phyloP scores from a whole-genome alignment of 1,139 yeast genomes.

The Yamadazyma diospyri region DNA sequence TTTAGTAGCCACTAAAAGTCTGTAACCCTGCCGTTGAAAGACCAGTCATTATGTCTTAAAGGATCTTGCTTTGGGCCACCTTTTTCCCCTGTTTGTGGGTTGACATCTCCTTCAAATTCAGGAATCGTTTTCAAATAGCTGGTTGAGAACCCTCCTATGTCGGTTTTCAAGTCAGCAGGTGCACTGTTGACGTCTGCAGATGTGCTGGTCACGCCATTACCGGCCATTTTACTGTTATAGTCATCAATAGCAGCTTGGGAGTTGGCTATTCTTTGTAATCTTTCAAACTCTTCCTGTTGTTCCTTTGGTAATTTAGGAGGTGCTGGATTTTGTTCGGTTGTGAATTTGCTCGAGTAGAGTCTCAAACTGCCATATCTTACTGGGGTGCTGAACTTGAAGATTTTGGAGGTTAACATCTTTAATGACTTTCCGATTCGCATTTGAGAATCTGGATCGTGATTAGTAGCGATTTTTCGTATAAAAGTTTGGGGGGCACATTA shows the following conservation, averaged over 20 bases:
- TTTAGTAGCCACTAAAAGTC: slow-evolving; percentile 79
- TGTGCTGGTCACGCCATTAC: slow-evolving; percentile 30
- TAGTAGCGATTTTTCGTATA: too few species aligned
- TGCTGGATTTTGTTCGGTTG: slow-evolving; percentile 46
- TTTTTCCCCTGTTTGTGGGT: slow-evolving; percentile 90
- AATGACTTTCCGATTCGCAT: slow-evolving; percentile 6
- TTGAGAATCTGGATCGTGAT: not conserved
- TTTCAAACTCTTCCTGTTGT: slow-evolving; percentile 91
- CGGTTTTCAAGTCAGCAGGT: slow-evolving; percentile 41
- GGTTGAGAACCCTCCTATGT: slow-evolving; percentile 65
- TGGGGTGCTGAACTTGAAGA: not conserved
- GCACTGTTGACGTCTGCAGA: slow-evolving; percentile 5
- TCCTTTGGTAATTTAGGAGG: slow-evolving; percentile 85
- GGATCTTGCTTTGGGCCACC: slow-evolving; percentile 99
- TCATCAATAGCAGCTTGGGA: slow-evolving; percentile 80
- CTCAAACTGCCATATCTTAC: too few species aligned
- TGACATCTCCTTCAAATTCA: slow-evolving; percentile 92
- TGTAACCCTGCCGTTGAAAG: slow-evolving; percentile 93
- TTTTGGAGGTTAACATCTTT: slow-evolving; percentile 1
- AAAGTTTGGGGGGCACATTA: too few species aligned
- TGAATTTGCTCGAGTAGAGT: slow-evolving; percentile 20
- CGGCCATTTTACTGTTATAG: slow-evolving; percentile 49
- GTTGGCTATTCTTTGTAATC: slow-evolving; percentile 74
- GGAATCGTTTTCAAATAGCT: slow-evolving; percentile 76
- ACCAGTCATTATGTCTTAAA: slow-evolving; percentile 86